Evolutionary conservation across 208 protist species (phyloP).

Genomic region (Acanthamoeba rhysodes): DNA sequence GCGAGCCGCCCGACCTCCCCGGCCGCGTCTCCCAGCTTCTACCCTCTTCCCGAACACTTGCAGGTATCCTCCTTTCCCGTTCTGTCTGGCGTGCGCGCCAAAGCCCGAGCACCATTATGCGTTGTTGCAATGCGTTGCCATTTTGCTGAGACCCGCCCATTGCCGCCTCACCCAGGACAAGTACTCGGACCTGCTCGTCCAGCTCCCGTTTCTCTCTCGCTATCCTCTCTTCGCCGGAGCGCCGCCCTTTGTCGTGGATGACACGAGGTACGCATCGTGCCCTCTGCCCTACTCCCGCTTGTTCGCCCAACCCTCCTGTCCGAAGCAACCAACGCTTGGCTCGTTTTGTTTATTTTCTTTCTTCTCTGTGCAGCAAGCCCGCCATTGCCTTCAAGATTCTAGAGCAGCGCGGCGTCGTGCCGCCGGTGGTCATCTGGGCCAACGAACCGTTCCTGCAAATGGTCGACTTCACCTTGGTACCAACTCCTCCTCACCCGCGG

Average conservation of each 20-base stretch:
- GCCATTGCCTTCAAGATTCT: slow-evolving; percentile 33
- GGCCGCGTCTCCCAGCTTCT: not conserved
- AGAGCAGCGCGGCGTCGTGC: slow-evolving; percentile 5
- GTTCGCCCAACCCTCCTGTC: no score
- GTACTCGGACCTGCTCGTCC: not conserved
- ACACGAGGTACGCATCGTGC: not conserved
- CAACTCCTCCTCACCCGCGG: not conserved
- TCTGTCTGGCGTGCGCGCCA: not conserved
- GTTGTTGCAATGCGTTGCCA: no score
- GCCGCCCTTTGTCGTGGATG: slow-evolving; percentile 21
- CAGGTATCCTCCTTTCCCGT: not conserved
- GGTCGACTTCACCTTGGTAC: not conserved
- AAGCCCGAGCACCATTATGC: no score
- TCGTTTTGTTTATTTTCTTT: not conserved
- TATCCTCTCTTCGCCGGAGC: not conserved
- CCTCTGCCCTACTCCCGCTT: not conserved
- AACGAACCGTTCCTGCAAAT: not conserved
- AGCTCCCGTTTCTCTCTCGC: slow-evolving; percentile 32
- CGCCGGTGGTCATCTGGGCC: not conserved
- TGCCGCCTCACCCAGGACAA: not conserved
- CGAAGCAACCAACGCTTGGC: no score
- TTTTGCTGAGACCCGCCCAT: no score
- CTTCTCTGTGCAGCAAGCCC: not conserved
- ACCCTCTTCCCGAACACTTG: not conserved
- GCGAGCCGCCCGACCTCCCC: not conserved